Base-by-base conservation (phyloP, 192 early-diverging fungal genomes). In the Coemansia sp. region DNA sequence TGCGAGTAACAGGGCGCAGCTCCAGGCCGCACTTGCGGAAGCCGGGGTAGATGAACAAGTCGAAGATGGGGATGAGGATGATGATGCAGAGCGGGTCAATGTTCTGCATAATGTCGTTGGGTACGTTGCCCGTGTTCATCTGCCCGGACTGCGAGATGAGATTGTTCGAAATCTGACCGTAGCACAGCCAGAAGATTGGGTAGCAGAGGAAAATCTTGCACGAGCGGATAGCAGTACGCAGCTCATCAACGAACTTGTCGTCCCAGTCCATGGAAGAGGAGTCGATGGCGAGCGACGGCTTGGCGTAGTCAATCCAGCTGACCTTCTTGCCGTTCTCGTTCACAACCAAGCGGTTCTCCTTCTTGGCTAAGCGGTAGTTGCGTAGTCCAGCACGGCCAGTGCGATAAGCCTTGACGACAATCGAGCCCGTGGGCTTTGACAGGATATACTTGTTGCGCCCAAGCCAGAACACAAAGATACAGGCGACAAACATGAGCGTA, bases 161-260 rank as follows among this genome's bases (percentile, higher is more conserved):
- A 69, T 89, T 89, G 70, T 89, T 87, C 46, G 85, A 87, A 70
- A 89, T 87, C 67, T 89, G 86, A 42, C 77, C 80, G 69, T 89
- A 89, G 67, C 87, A 87, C 39, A 90, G 83, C 92, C 90, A 93
- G 82, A 87, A 93, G 67, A 93, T 62, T 3, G 91, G 91, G 73
- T 79, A 93, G 73, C 85, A 88, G 39, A 85, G 72, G 73, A 91
- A 91, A 44, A 93, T 86, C 59, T 78, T 78, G 82, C 89, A 90
- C 36, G 90, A 88, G 54, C 85, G 77, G 37, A 91, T 62, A 1
- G 86, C 79, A 36, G 79, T 69, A 34, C 77, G 75, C 64, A 91
- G 84, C 68, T 93, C 89, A 56, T 89, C 87, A 46, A 93, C 84
- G 63, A 93, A 93, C 54, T 77, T 73, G 81, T 92, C 89, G 54